Conservation (phyloP, 345 rosid genomes). For the Sisymbrium altissimum region DNA sequence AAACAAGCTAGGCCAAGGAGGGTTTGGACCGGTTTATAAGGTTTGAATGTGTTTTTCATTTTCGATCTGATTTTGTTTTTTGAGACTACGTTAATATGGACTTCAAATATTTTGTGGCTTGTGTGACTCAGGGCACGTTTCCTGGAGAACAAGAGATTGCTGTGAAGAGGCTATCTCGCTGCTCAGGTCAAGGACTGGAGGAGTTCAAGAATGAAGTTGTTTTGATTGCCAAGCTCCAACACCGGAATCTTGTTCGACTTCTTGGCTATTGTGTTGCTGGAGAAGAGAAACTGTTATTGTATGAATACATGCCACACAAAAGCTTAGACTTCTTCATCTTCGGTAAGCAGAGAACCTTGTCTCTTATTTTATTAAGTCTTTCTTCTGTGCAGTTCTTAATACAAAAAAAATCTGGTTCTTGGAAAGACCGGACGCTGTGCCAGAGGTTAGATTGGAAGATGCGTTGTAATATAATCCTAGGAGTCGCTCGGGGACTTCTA, state of each 20-base stretch:
- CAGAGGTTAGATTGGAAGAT: conserved; percentile 46
- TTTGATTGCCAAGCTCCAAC: conserved; percentile 69
- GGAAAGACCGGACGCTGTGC: conserved; percentile 37
- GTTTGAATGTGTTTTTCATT: conserved; percentile 21
- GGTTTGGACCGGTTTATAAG: conserved; percentile 78
- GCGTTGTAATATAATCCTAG: conserved; percentile 51
- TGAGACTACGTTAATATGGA: neutral
- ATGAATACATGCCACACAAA: conserved; percentile 68
- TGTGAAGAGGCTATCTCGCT: conserved; percentile 53
- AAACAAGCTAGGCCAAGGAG: conserved; percentile 75
- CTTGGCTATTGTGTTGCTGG: conserved; percentile 57
- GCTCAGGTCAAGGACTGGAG: conserved; percentile 63
- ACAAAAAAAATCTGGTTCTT: conserved; percentile 5
- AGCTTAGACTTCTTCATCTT: conserved; percentile 64
- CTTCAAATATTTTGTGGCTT: neutral
- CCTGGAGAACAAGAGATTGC: conserved; percentile 51
- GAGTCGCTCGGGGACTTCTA: conserved; percentile 62
- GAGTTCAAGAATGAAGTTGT: conserved; percentile 62
- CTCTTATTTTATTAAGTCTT: neutral
- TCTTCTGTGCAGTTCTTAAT: neutral
- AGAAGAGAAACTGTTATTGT: conserved; percentile 56
- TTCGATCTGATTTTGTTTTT: neutral
- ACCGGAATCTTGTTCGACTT: conserved; percentile 65
- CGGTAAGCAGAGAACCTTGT: conserved; percentile 32
- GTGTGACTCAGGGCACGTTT: conserved; percentile 42